phyloP scores from a whole-genome alignment of 306 rosid genomes.

The Lotus japonicus region DNA sequence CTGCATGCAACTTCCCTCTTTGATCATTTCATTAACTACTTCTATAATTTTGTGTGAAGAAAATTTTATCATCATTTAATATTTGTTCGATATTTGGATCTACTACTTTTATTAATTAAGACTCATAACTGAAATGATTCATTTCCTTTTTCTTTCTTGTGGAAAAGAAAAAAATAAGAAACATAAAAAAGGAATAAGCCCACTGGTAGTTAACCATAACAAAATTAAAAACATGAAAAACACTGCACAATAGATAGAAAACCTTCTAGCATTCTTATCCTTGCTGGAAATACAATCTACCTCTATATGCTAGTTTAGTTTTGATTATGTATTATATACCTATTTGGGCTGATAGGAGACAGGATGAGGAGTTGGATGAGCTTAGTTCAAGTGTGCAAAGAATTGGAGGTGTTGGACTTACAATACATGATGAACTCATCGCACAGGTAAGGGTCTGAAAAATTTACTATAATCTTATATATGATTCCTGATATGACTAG shows the following conservation, averaged over 20 bases:
- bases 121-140: not conserved
- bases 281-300: slow-evolving; percentile 5
- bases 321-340: slow-evolving; percentile 21
- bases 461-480: no score
- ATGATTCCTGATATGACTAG: not conserved
- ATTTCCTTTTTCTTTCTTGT: not conserved
- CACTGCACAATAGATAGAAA: no score
- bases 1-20: not conserved
- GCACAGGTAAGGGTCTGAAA: slow-evolving; percentile 55
- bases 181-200: no score
- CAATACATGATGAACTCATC: slow-evolving; percentile 82
- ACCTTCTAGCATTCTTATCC: not conserved
- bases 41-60: not conserved
- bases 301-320: not conserved
- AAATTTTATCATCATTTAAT: not conserved
- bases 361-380: slow-evolving; percentile 93
- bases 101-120: not conserved
- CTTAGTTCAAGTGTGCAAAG: slow-evolving; percentile 79
- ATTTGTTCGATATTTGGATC: not conserved
- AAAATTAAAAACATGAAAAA: no score
- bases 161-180: not conserved
- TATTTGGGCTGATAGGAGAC: slow-evolving; percentile 50
- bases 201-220: no score
- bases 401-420: slow-evolving; percentile 95
- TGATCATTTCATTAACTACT: not conserved